These are phyloP conservation scores for Amauroascus niger DNA, from an alignment of 2,329 filamentous ascomycete species.

Conservation along the genomic window DNA sequence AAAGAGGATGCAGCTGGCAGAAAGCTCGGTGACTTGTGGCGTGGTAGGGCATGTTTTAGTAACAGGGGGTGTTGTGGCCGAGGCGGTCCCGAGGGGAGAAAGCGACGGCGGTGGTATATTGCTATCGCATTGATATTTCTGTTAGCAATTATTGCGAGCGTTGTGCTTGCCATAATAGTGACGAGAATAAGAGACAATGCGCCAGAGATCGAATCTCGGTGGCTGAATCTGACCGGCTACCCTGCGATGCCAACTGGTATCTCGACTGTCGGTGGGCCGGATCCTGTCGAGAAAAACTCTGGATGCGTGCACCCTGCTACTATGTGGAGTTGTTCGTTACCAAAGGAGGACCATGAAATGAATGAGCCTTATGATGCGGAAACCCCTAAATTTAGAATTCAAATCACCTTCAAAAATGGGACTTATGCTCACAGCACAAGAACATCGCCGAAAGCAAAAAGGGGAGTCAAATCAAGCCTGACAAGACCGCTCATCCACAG, in stretches of 20 bases:
- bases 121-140: constrained; percentile 44
- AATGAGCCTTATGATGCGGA: constrained; percentile 54
- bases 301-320: constrained; percentile 63
- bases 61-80: constrained; percentile 57
- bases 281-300: constrained; percentile 53
- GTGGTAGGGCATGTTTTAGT: constrained; percentile 54
- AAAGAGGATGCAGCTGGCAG: constrained; percentile 55
- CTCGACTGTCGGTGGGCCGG: constrained; percentile 64
- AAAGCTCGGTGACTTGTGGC: constrained; percentile 53
- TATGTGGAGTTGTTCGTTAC: constrained; percentile 77
- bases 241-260: constrained; percentile 79
- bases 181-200: constrained; percentile 12
- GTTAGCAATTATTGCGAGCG: constrained; percentile 34
- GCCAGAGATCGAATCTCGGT: constrained; percentile 44
- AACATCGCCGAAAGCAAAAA: constrained; percentile 30
- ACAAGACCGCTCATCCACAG: background rate
- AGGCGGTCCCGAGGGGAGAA: constrained; percentile 53
- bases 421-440: constrained; percentile 54
- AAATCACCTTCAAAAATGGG: constrained; percentile 56
- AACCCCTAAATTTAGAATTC: constrained; percentile 68
- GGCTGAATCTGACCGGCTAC: constrained; percentile 78
- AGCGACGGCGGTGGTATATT: constrained; percentile 52
- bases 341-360: constrained; percentile 62
- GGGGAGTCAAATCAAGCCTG: background rate
- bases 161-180: constrained; percentile 41